Evolutionary conservation across 345 rosid genomes (phyloP).

Genomic region (Populus euphratica): DNA sequence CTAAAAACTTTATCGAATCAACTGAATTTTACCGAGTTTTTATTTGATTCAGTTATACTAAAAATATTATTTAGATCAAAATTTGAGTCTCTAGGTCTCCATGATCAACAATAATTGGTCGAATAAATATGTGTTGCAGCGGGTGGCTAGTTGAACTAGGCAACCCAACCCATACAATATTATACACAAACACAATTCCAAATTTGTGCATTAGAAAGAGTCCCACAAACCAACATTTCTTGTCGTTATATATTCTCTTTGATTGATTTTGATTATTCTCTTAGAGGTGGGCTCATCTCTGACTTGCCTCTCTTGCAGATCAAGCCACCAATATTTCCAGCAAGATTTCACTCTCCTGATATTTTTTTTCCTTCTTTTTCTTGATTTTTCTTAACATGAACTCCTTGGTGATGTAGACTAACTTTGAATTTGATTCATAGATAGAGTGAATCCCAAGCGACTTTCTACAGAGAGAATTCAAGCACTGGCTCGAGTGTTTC

Average conservation of each 20-base stretch:
- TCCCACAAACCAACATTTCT: neutral
- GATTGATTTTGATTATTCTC: neutral
- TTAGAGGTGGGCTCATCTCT: neutral
- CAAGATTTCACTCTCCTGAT: neutral
- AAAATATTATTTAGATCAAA: no score
- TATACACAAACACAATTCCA: neutral
- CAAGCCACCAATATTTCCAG: neutral
- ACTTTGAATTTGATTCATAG: neutral
- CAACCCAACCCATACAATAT: neutral
- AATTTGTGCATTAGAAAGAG: neutral
- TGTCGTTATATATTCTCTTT: neutral
- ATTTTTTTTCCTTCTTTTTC: neutral
- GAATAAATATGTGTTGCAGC: neutral
- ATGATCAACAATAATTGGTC: no score
- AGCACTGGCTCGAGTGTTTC: neutral
- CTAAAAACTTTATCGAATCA: no score
- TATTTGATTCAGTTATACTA: no score
- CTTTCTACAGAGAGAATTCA: neutral
- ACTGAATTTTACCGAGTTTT: no score
- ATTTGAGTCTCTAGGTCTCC: no score
- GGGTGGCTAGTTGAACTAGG: conserved; percentile 8
- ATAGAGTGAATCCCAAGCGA: neutral
- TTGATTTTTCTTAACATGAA: neutral
- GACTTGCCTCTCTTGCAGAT: neutral
- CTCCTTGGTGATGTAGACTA: neutral